Percentiles rank a stretch among this genome's conserved stretches.
These are phyloP conservation scores for Podochytrium sp. DNA, from an alignment of 192 early-diverging fungal species.

Conservation along the genomic window DNA sequence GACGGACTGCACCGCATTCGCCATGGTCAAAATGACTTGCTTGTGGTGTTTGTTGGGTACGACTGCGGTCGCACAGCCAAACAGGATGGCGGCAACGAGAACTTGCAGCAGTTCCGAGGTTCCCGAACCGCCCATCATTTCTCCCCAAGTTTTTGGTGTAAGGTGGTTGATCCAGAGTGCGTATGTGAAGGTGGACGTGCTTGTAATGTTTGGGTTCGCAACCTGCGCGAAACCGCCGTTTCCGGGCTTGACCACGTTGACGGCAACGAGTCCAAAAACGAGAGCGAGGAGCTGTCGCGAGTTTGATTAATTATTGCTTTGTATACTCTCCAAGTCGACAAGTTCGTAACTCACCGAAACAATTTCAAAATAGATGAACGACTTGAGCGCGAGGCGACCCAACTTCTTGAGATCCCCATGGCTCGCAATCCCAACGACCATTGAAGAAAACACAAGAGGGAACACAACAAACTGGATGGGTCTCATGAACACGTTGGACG, in stretches of 20 bases:
- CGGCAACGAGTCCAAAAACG: conserved; percentile 67
- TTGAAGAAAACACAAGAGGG: conserved; percentile 73
- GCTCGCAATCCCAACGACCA: conserved; percentile 74
- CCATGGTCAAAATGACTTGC: conserved; percentile 55
- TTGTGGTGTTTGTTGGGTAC: conserved; percentile 28
- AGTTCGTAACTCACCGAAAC: conserved; percentile 31
- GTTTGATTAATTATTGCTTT: background rate
- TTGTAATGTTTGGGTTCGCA: conserved; percentile 23
- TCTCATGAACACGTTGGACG: conserved; percentile 40
- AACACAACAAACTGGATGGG: conserved; percentile 50
- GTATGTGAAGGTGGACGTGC: conserved; percentile 48
- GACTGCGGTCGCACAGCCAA: conserved; percentile 52
- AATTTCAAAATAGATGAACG: conserved; percentile 70
- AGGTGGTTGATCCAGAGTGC: conserved; percentile 59
- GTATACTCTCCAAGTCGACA: too few relatives aligned
- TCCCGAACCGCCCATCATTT: conserved; percentile 54
- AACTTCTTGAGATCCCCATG: conserved; percentile 68
- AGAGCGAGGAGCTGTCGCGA: conserved; percentile 50
- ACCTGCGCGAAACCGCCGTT: conserved; percentile 43
- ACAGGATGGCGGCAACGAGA: conserved; percentile 70
- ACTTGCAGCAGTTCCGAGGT: conserved; percentile 56
- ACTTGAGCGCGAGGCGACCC: conserved; percentile 70
- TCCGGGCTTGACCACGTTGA: conserved; percentile 69
- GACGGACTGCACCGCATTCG: conserved; percentile 54
- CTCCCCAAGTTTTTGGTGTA: conserved; percentile 57